Evolutionary conservation across 768 basidiomycete species (phyloP).

Genomic region (Gyrodon lividus): DNA sequence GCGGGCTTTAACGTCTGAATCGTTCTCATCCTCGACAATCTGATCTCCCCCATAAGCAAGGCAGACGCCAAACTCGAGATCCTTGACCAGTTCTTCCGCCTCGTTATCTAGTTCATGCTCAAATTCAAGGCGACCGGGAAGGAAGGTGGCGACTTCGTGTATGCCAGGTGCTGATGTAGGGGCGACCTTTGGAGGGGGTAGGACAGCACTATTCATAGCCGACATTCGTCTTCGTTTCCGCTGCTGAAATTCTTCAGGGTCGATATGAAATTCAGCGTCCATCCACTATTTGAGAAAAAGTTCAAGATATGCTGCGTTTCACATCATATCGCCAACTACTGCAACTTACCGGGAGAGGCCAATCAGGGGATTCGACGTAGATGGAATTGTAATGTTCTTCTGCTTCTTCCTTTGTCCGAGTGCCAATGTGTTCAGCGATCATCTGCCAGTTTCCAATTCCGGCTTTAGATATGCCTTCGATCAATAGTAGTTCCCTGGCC

Average conservation of each 20-base stretch:
- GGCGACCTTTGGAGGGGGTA: constrained; percentile 63
- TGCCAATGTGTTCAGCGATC: constrained; percentile 92
- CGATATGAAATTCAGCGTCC: constrained; percentile 67
- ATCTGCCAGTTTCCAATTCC: constrained; percentile 98
- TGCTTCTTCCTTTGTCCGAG: constrained; percentile 90
- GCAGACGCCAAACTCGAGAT: constrained; percentile 93
- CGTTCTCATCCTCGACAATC: constrained; percentile 75
- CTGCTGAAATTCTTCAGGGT: constrained; percentile 81
- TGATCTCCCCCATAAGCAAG: constrained; percentile 81
- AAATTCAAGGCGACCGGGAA: constrained; percentile 97
- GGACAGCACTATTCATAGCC: constrained; percentile 60
- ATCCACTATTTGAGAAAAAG: constrained; percentile 21
- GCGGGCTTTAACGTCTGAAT: constrained; percentile 63
- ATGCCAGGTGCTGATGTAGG: constrained; percentile 89
- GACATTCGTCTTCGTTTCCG: constrained; percentile 88
- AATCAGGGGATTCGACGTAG: constrained; percentile 75
- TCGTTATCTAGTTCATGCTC: constrained; percentile 98
- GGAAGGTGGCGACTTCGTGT: constrained; percentile 89
- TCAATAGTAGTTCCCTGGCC: constrained; percentile 77
- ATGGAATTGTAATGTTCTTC: constrained; percentile 83
- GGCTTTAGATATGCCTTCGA: constrained; percentile 84
- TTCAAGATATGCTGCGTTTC: constrained; percentile 9
- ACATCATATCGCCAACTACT: not conserved
- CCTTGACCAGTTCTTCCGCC: constrained; percentile 92
- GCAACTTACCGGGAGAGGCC: constrained; percentile 79